phyloP scores from a whole-genome alignment of 345 rosid genomes.

The Durio zibethinus region DNA sequence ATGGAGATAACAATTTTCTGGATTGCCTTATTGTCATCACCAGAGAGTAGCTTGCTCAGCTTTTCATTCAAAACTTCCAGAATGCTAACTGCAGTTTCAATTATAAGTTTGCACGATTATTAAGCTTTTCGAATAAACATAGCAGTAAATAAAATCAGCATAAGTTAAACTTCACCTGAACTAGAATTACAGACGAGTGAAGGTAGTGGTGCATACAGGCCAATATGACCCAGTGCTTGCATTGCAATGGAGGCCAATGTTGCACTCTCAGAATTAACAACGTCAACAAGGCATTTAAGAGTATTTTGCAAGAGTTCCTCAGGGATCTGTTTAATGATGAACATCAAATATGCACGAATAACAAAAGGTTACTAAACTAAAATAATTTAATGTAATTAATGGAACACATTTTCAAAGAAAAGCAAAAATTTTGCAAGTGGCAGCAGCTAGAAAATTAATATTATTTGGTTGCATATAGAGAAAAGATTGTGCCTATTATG shows the following conservation, averaged over 20 bases:
- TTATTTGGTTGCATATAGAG: not conserved
- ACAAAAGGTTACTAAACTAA: not conserved
- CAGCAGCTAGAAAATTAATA: not conserved
- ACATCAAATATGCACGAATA: constrained; percentile 6
- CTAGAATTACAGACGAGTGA: constrained; percentile 44
- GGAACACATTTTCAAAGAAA: not conserved
- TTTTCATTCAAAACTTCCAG: constrained; percentile 60
- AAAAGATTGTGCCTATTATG: not conserved
- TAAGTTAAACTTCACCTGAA: constrained; percentile 52
- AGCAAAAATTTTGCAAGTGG: not conserved
- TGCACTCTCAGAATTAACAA: constrained; percentile 67
- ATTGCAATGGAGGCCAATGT: constrained; percentile 81
- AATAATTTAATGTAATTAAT: not conserved
- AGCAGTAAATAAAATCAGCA: constrained; percentile 5
- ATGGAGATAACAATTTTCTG: constrained; percentile 76
- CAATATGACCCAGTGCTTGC: constrained; percentile 97
- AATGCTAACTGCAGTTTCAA: constrained; percentile 55
- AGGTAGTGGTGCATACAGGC: constrained; percentile 66
- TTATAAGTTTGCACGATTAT: constrained; percentile 15
- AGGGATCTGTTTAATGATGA: constrained; percentile 47
- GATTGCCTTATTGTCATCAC: constrained; percentile 79
- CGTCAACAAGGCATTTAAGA: constrained; percentile 60
- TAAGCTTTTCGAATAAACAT: constrained; percentile 13
- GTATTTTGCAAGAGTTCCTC: constrained; percentile 55
- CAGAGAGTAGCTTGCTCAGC: constrained; percentile 70